These are phyloP conservation scores for Triangularia verruculosa DNA, from an alignment of 2,329 filamentous ascomycete genomes.

Conservation along the genomic window DNA sequence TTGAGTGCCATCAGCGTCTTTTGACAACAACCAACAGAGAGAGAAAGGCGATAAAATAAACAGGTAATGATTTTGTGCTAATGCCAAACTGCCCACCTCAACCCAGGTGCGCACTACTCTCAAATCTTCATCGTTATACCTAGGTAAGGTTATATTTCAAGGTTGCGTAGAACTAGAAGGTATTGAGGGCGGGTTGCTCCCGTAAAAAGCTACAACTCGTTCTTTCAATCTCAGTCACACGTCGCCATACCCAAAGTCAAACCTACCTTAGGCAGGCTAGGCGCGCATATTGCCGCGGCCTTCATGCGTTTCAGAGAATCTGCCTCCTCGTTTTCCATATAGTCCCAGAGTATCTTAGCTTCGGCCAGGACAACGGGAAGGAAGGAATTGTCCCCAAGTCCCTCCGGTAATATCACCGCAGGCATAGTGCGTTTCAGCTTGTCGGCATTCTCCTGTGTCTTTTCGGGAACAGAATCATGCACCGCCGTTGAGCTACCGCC, in stretches of 20 bases:
- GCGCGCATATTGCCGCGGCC: not conserved
- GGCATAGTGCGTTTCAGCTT: slow-evolving; percentile 1
- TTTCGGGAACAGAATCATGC: not conserved
- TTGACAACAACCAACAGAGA: no score
- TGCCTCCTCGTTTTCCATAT: slow-evolving; percentile 9
- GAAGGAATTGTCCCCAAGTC: not conserved
- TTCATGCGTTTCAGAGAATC: not conserved
- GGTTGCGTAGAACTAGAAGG: no score
- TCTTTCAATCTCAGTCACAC: not conserved
- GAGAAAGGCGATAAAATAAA: no score
- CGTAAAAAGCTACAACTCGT: no score
- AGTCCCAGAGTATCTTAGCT: slow-evolving; percentile 7
- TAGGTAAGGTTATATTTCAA: no score
- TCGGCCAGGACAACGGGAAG: not conserved
- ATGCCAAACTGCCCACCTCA: no score
- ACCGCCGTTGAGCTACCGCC: not conserved
- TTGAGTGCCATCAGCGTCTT: no score
- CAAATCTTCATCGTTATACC: no score
- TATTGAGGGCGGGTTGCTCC: no score
- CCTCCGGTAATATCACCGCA: not conserved
- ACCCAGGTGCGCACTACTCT: no score
- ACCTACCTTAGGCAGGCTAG: not conserved
- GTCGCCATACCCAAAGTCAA: not conserved
- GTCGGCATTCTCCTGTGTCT: not conserved
- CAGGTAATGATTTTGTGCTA: no score